A percentile compares a stretch with the other conserved stretches of the same genome.
phyloP scores from a whole-genome alignment of 2,329 filamentous ascomycete species.

The Alternaria triticimaculans region DNA sequence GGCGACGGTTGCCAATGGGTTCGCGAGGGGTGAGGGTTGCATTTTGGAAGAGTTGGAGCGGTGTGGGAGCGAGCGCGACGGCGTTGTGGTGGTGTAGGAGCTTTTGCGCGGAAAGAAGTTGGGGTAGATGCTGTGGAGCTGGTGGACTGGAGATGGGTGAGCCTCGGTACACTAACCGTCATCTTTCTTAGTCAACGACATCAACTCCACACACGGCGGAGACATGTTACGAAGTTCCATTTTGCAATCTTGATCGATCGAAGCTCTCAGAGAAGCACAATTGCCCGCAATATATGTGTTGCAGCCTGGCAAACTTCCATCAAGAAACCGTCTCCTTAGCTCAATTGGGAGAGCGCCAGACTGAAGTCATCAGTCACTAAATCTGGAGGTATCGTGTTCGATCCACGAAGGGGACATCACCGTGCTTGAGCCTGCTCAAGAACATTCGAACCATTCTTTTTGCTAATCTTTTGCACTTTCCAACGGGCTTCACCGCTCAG shows the following conservation, averaged over 20 bases:
- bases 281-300: not conserved
- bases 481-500: not conserved
- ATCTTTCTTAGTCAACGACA: slow-evolving; percentile 5
- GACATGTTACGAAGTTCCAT: not conserved
- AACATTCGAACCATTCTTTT: slow-evolving; percentile 18
- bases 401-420: slow-evolving; percentile 29
- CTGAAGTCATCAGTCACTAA: slow-evolving; percentile 39
- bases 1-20: slow-evolving; percentile 73
- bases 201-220: not conserved
- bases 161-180: slow-evolving; percentile 5
- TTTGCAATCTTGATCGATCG: not conserved
- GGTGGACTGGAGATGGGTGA: not conserved
- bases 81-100: not conserved
- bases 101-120: slow-evolving; percentile 5
- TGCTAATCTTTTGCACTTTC: not conserved
- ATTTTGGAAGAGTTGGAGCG: slow-evolving; percentile 14
- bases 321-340: slow-evolving; percentile 36
- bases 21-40: slow-evolving; percentile 59
- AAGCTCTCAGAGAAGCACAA: fast-evolving
- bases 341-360: slow-evolving; percentile 43
- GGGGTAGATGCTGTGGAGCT: slow-evolving; percentile 10
- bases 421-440: slow-evolving; percentile 20
- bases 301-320: not conserved
- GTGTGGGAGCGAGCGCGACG: not conserved
- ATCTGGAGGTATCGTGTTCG: slow-evolving; percentile 39